Base-by-base conservation (phyloP, 1,284 basidiomycete genomes). In the Trichosporon asahii region DNA sequence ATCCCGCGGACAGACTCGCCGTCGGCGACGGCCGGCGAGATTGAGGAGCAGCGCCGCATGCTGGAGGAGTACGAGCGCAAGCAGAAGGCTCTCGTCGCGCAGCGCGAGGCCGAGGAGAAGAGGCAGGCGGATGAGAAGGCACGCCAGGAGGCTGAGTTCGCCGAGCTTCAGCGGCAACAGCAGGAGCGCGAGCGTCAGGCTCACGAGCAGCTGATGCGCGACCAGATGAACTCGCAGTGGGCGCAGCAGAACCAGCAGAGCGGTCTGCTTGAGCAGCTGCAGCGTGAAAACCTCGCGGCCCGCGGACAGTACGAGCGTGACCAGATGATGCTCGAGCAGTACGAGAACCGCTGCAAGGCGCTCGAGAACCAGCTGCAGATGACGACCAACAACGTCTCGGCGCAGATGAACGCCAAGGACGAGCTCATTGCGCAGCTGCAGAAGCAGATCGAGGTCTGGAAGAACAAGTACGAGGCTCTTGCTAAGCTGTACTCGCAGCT, bases 401-500 rank as follows among this genome's bases (percentile, higher is more conserved):
- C 93, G 4, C 97, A 99, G 82, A 88, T 98, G 85, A 83, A 86
- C 68, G 91, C 93, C 65, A 99, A 99, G 85, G 97, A 99, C 80
- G 95, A 98, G 31, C 86, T 99, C 78, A 94, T 99, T 80, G 90
- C 90, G 79, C 94, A 97, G 82, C 88, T 99, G 14, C 96, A 98
- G 83, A 94, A 97, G 80, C 97, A 99, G 85, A 95, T 98, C 73
- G 92, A 90, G 7, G 85, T 97, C 25, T 99, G 97, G 97, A 91
- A 94, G 73, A 95, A 95, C 86, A 99, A 99, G 85, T 99, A 99
- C 84, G 97, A 99, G 84, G 94, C 96, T 0, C 87, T 99, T 69
- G 97, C 97, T 63, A 99, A 99, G 84, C 88, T 99, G 8, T 99
- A 99, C 87, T 97, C 94, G 76, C 97, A 99, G 82, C 89, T 99